phyloP scores from a whole-genome alignment of 805 yeast species.

The Cyberlindnera saturnus region DNA sequence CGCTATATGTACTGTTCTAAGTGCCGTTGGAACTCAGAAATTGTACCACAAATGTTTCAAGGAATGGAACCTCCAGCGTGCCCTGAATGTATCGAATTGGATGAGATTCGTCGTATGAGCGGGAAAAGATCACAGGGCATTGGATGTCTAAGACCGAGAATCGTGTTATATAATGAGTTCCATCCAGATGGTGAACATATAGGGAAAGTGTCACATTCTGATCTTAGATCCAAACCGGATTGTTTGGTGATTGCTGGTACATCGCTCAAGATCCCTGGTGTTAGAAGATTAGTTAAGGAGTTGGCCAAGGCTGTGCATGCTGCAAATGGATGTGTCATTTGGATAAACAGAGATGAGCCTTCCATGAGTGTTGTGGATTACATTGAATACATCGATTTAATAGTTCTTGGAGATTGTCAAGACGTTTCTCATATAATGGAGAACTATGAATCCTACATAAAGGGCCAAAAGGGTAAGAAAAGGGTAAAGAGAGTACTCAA shows the following conservation, averaged over 20 bases:
- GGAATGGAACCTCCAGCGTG: slow-evolving; percentile 49
- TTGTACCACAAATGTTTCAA: slow-evolving; percentile 48
- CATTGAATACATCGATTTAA: slow-evolving; percentile 48
- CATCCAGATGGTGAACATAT: slow-evolving; percentile 88
- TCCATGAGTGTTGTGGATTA: slow-evolving; percentile 41
- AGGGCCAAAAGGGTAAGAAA: slow-evolving; percentile 4
- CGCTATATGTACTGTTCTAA: slow-evolving; percentile 70
- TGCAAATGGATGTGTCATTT: slow-evolving; percentile 52
- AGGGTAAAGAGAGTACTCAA: slow-evolving; percentile 1
- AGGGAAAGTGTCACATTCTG: slow-evolving; percentile 66
- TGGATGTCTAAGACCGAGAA: slow-evolving; percentile 59
- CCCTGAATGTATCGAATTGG: slow-evolving; percentile 56
- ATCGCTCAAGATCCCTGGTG: slow-evolving; percentile 75
- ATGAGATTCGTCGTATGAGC: slow-evolving; percentile 46
- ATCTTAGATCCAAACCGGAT: slow-evolving; percentile 63
- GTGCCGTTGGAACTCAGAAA: slow-evolving; percentile 52
- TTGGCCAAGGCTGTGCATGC: slow-evolving; percentile 52
- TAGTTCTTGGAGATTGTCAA: slow-evolving; percentile 65
- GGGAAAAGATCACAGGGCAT: slow-evolving; percentile 61
- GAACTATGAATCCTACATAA: slow-evolving; percentile 16
- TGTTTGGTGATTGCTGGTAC: slow-evolving; percentile 81
- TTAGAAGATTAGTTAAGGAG: slow-evolving; percentile 53
- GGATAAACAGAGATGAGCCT: slow-evolving; percentile 57
- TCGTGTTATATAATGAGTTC: slow-evolving; percentile 65
- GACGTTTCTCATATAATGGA: slow-evolving; percentile 33